Conservation (phyloP, 2,329 filamentous ascomycete genomes). For the Sporothrix phasma region DNA sequence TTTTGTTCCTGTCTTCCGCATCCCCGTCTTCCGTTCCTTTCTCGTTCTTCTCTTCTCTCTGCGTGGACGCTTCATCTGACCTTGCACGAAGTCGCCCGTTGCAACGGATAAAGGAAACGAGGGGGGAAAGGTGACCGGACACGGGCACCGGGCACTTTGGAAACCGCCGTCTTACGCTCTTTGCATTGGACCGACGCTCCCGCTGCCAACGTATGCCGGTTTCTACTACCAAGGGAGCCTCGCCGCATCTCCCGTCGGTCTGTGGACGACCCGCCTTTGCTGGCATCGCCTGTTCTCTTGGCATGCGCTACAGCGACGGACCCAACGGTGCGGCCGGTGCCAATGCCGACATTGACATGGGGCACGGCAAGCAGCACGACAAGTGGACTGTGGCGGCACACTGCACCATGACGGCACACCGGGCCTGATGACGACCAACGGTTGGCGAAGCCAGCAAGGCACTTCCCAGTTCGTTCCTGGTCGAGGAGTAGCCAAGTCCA, state of each 20-base stretch:
- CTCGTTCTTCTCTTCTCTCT: not conserved
- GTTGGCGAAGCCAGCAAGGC: slow-evolving; percentile 18
- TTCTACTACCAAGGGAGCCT: not conserved
- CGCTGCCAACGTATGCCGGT: not conserved
- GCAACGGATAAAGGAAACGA: not conserved
- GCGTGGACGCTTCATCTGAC: not conserved
- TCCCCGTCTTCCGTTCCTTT: not conserved
- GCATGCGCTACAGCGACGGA: slow-evolving; percentile 23
- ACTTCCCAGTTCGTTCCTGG: slow-evolving; percentile 18
- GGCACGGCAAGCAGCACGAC: slow-evolving; percentile 16
- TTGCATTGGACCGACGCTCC: not conserved
- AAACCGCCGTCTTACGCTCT: not conserved
- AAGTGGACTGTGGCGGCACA: slow-evolving; percentile 19
- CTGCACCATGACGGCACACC: slow-evolving; percentile 19
- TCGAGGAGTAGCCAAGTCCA: not conserved
- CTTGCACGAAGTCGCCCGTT: not conserved
- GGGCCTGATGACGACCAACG: slow-evolving; percentile 13
- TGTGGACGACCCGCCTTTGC: not conserved
- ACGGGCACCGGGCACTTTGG: not conserved
- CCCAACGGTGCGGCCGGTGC: slow-evolving; percentile 17
- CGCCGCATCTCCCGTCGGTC: not conserved
- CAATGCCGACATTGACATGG: slow-evolving; percentile 25
- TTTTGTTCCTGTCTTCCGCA: not conserved
- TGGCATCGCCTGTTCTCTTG: slow-evolving; percentile 22
- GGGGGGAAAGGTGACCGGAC: not conserved